Evolutionary conservation across 495 filamentous ascomycete species (phyloP), one percentile per base, ranked within the genome.

Genomic region (Chaetomium tenue): DNA sequence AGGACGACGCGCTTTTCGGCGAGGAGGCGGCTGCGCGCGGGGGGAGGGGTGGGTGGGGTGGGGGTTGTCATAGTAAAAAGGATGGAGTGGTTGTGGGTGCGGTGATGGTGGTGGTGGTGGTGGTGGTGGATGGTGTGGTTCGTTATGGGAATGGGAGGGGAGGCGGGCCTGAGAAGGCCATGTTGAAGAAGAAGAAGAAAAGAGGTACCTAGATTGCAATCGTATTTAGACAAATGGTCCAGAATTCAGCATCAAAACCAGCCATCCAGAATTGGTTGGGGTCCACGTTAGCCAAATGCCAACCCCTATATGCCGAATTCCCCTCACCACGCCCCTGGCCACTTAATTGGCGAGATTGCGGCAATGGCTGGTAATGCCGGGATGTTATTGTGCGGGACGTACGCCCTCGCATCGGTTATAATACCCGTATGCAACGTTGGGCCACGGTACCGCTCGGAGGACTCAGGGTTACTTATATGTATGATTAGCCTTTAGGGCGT

Each of bases 1-100:
- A 62, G 4, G 22, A 76, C 58, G 51, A 72, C 63, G 23, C 72
- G 70, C 61, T 66, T 72, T 54, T 75, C 70, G 60, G 63, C 62
- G 42, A 63, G 63, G 47, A 72, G n/a, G 25, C 58, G 51, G 53
- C 63, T 55, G 40, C 63, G 47, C 23, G 40, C n/a, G 6, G 59
- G 5, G 61, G 50, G n/a, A 8, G n/a, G 7, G 8, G 50, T 4
- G 25, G 59, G 3, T 61, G 50, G 11, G 18, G 26, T 16, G 1
- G 50, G 13, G 16, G 22, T 18, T 11, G 55, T 6, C 37, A 58
- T 58, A 20, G 25, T 28, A 5, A 5, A 9, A 18, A 1, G 3
- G 33, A n/a, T 37, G 33, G 9, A 37, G 33, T 7, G 33, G 8
- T 37, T 11, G 33, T n/a, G 22, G 47, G 13, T 50, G 28, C 6